A percentile compares a stretch with the other conserved stretches of the same genome.
Conservation (phyloP, 306 rosid species). For the Aeschynomene evenia region DNA sequence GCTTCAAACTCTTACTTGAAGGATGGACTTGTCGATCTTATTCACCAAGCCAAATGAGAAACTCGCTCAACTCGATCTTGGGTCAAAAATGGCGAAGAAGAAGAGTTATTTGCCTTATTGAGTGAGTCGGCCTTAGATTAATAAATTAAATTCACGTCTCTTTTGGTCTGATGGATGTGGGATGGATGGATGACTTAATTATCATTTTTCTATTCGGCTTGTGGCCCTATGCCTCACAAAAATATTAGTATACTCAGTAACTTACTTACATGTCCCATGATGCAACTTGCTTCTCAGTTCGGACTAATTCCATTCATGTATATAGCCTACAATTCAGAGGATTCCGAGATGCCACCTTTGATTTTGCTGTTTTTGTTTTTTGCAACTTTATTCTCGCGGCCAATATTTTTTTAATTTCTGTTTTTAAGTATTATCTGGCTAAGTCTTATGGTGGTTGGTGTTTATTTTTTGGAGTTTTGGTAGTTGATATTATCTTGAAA, state of each 20-base stretch:
- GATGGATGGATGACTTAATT: not conserved
- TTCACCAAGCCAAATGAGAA: slow-evolving; percentile 50
- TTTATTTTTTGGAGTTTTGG: not conserved
- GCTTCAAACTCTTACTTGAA: slow-evolving; percentile 74
- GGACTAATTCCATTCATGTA: slow-evolving; percentile 21
- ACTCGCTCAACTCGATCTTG: not conserved
- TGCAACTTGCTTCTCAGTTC: slow-evolving; percentile 27
- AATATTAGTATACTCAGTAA: slow-evolving; percentile 7
- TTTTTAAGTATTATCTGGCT: slow-evolving; percentile 2
- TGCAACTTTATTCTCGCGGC: not conserved
- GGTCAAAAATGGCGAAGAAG: slow-evolving; percentile 2
- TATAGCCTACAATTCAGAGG: not conserved
- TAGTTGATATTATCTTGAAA: slow-evolving; percentile 9
- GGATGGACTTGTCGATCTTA: slow-evolving; percentile 57
- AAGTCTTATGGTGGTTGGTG: slow-evolving; percentile 26
- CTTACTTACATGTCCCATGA: not conserved
- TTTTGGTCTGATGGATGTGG: slow-evolving; percentile 17
- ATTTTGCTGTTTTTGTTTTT: not conserved
- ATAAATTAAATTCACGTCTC: not conserved
- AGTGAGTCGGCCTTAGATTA: not conserved
- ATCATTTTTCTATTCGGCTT: slow-evolving; percentile 9
- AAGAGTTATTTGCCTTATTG: not conserved
- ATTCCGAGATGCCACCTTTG: slow-evolving; percentile 12
- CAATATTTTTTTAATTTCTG: not conserved
- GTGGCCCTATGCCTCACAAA: slow-evolving; percentile 16